phyloP scores from a whole-genome alignment of 202 grass and related monocot genomes.

The Hordeum pubiflorum region DNA sequence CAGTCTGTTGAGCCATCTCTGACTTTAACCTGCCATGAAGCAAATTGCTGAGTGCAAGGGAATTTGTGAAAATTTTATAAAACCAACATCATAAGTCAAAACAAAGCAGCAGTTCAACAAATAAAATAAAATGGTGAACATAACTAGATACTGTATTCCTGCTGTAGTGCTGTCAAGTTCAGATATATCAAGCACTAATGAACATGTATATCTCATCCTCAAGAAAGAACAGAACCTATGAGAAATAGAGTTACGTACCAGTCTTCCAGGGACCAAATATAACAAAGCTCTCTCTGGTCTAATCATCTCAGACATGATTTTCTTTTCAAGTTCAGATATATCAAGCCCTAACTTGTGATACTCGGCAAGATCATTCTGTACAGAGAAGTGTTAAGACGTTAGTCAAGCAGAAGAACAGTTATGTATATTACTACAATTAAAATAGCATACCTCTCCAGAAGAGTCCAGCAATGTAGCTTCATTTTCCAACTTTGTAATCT shows the following conservation, averaged over 20 bases:
- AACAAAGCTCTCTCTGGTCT: slow-evolving; percentile 85
- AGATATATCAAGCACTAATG: background rate
- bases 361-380: slow-evolving; percentile 72
- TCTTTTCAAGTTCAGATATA: slow-evolving; percentile 92
- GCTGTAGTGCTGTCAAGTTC: background rate
- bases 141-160: background rate
- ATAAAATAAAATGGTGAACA: background rate
- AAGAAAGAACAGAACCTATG: slow-evolving; percentile 11
- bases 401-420: slow-evolving; percentile 18
- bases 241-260: slow-evolving; percentile 52
- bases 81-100: background rate
- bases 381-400: slow-evolving; percentile 20
- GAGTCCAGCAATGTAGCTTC: slow-evolving; percentile 78
- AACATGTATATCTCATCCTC: background rate
- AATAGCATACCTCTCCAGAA: slow-evolving; percentile 65
- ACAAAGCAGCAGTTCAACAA: slow-evolving; percentile 1
- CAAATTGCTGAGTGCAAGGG: slow-evolving; percentile 10
- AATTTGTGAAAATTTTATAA: slow-evolving; percentile 5
- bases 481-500: slow-evolving; percentile 78
- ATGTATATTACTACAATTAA: background rate
- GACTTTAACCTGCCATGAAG: slow-evolving; percentile 72
- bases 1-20: slow-evolving; percentile 89
- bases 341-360: slow-evolving; percentile 93
- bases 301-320: slow-evolving; percentile 93
- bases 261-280: slow-evolving; percentile 92